A percentile compares a stretch with the other conserved stretches of the same genome.
Conservation (phyloP, 139 green algal species). For the Coelastrella sp. region DNA sequence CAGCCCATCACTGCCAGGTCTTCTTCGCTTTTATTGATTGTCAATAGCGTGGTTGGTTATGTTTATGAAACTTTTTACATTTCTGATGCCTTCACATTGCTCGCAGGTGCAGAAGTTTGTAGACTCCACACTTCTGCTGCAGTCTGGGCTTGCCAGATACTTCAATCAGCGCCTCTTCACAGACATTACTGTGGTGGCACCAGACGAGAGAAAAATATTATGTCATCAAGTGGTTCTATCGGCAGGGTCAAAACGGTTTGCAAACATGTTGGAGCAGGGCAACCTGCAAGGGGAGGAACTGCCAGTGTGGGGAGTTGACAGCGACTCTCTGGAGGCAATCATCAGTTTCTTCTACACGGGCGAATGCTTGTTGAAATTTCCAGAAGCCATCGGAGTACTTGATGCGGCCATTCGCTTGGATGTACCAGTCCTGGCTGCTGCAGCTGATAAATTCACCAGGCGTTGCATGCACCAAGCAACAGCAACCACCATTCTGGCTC, state of each 20-base stretch:
- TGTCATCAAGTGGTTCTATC: constrained; percentile 64
- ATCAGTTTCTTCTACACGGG: constrained; percentile 63
- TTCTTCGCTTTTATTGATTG: too few species aligned
- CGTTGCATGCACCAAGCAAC: constrained; percentile 38
- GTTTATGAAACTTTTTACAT: too few species aligned
- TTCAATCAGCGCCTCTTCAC: constrained; percentile 51
- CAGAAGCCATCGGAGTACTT: constrained; percentile 41
- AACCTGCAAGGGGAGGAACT: constrained; percentile 53
- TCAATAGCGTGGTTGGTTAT: too few species aligned
- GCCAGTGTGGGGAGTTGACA: constrained; percentile 63
- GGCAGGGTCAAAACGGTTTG: constrained; percentile 57
- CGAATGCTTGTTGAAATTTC: constrained; percentile 48
- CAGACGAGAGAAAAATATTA: constrained; percentile 48
- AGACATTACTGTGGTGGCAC: constrained; percentile 56
- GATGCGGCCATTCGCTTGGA: constrained; percentile 56
- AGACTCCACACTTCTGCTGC: background rate
- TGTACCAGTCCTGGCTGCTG: constrained; percentile 47
- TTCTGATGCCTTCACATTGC: background rate
- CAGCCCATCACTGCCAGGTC: too few species aligned
- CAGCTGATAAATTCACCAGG: constrained; percentile 45
- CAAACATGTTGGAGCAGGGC: constrained; percentile 55
- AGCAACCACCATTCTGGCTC: constrained; percentile 49
- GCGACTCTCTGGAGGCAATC: constrained; percentile 48
- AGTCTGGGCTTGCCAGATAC: constrained; percentile 31
- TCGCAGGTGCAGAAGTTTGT: constrained; percentile 32